A percentile compares a stretch with the other conserved stretches of the same genome.
These are phyloP conservation scores for Neopestalotiopsis sp. DNA, from an alignment of 2,329 filamentous ascomycete genomes.

Conservation along the genomic window DNA sequence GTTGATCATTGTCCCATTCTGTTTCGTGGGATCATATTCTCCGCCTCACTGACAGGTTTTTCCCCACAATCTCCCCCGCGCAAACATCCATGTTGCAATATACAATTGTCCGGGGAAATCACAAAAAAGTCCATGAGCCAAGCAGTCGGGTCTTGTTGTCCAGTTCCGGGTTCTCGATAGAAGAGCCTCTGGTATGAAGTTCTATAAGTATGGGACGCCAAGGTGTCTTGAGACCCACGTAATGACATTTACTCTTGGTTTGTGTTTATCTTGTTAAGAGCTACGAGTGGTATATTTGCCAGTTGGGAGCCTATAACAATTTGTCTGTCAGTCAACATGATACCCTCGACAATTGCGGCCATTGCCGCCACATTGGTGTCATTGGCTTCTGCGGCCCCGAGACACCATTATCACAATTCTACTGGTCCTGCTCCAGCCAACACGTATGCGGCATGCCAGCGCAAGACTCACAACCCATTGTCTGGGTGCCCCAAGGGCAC, in stretches of 20 bases:
- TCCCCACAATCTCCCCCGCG: constrained; percentile 17
- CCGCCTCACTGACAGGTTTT: constrained; percentile 12
- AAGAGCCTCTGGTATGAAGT: neutral
- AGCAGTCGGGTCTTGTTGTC: neutral
- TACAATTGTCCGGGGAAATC: constrained; percentile 8
- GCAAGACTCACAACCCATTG: constrained; percentile 38
- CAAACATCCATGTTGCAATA: neutral
- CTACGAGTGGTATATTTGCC: neutral
- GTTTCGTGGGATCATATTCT: constrained; percentile 21
- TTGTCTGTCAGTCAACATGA: neutral
- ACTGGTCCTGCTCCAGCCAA: constrained; percentile 12
- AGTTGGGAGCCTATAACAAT: neutral
- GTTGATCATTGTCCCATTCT: neutral
- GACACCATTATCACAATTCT: neutral
- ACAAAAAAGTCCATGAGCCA: neutral
- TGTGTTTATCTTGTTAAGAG: neutral
- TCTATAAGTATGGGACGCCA: neutral
- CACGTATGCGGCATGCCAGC: constrained; percentile 34
- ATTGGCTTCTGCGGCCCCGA: constrained; percentile 8
- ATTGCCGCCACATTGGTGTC: constrained; percentile 10
- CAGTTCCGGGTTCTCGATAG: neutral
- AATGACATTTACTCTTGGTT: neutral
- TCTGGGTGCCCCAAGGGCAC: constrained; percentile 46
- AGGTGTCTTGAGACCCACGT: neutral
- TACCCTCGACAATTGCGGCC: neutral